Base-by-base conservation (phyloP, 2,329 filamentous ascomycete species). In the Diaporthe vaccinii region DNA sequence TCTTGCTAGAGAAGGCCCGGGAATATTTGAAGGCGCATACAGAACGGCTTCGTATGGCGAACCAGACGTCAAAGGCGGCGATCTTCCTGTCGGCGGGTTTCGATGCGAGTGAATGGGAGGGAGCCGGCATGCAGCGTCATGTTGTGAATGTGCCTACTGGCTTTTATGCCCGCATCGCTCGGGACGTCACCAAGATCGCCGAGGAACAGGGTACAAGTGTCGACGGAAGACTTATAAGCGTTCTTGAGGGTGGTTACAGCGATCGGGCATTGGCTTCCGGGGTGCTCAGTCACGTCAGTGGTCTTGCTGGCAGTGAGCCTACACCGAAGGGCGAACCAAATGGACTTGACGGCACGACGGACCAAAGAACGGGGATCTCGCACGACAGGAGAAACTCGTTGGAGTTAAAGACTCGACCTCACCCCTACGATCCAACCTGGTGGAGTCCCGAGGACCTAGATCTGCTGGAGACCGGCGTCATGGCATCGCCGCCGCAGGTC, bases 11-110 rank as follows among this genome's bases (percentile, higher is more conserved):
- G 3, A 98, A 98, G 85, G 91, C 95, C 5, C 91, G 94, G 8
- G 87, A 85, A 3, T 98, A 95, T 79, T 87, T 98, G n/a, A 90
- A 89, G 72, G 86, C 87, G 20, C 95, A 98, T 79, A 92, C 94
- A 0, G 88, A 92, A 58, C 90, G 91, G 41, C 84, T 97, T 41
- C 87, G 86, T 14, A 85, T 87, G 25, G 86, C 89, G 69, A 89
- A 91, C 53, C 89, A 92, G 46, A 86, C 86, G 34, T 93, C 95
- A 5, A 96, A 93, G 80, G 94, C 94, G 2, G 96, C 95, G 46
- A 95, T 99, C 61, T 99, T 99, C 85, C 86, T 99, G 68, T 98
- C 96, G 61, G 96, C 97, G 2, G 97, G 97, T 0, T 99, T 99
- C 78, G 97, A 99, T 84, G 97, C 97, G 4, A 98, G 96, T 81